phyloP scores from a whole-genome alignment of 2,329 filamentous ascomycete genomes.

The Aspergillus terreus region DNA sequence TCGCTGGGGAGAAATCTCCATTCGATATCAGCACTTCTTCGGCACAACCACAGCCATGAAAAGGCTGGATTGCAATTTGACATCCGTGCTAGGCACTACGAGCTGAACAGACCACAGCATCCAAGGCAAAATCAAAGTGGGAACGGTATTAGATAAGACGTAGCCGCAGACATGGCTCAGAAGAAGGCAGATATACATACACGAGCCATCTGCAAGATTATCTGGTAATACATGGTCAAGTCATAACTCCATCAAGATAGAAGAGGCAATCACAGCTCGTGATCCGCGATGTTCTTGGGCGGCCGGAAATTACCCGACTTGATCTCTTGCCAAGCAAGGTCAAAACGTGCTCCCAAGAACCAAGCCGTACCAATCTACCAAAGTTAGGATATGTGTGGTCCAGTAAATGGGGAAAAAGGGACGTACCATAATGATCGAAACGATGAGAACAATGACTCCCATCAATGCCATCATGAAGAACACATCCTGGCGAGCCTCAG shows the following conservation, averaged over 20 bases:
- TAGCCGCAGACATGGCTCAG: constrained; percentile 20
- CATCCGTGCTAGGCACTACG: constrained; percentile 74
- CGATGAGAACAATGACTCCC: constrained; percentile 65
- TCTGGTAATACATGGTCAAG: constrained; percentile 15
- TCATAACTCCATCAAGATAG: constrained; percentile 27
- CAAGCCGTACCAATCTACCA: constrained; percentile 71
- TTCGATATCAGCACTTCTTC: constrained; percentile 92
- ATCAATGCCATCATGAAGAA: constrained; percentile 68
- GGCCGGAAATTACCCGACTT: constrained; percentile 46
- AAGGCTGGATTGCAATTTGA: constrained; percentile 95
- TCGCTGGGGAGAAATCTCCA: constrained; percentile 31
- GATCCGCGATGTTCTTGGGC: constrained; percentile 23
- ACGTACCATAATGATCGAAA: constrained; percentile 77
- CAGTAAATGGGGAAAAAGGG: no score
- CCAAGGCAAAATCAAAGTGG: constrained; percentile 8
- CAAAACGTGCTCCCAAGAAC: constrained; percentile 77
- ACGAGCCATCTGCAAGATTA: constrained; percentile 23
- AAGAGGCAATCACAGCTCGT: constrained; percentile 36
- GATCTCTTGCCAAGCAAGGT: constrained; percentile 61
- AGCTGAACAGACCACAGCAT: background rate
- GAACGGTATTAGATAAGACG: constrained; percentile 30
- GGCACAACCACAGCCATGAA: constrained; percentile 90
- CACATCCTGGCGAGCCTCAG: constrained; percentile 53
- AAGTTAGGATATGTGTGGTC: constrained; percentile 3
- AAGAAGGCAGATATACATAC: constrained; percentile 22